Base-by-base conservation (phyloP, 2,329 filamentous ascomycete species). In the Sarocladiaceae sp. region DNA sequence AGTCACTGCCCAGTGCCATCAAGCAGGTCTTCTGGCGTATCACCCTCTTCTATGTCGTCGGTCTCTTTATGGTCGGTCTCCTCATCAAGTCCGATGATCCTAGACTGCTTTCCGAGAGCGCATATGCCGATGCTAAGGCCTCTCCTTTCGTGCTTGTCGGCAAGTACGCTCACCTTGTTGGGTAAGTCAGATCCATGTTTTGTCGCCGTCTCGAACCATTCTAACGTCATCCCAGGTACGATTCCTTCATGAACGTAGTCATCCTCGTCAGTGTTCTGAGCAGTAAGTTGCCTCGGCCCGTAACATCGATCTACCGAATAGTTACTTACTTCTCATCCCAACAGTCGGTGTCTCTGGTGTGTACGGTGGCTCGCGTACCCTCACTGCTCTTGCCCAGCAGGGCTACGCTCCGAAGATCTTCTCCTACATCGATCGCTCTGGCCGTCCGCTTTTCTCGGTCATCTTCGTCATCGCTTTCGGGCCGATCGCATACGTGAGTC, bases 1-100 rank as follows among this genome's bases (percentile, higher is more conserved):
- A 85, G 58, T 78, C 80, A 1, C 72, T 91, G 1, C 86, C 86
- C 1, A 82, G 78, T 20, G 86, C 86, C 9, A 78, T 88, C 58
- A 88, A 88, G 67, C 85, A 89, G 62, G 83, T 70, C 21, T 70
- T 69, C 55, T 70, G 67, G 67, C 66, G 67, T 58, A 68, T 70
- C 50, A 68, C 65, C 40, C 54, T 69, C 47, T 70, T 71, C 54
- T 71, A 70, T 52, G 58, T 71, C 48, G 52, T 71, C 2, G 66
- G 66, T 41, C 63, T 71, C 33, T 65, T 69, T 53, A 67, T 68
- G 42, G 61, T 70, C 49, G 67, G 68, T 43, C 61, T 71, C 6
- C 60, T 69, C n/a, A 55, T 70, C 45, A 55, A 59, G 35, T 62
- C 60, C 39, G 53, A 66, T 45, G 67, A 72, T 43, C 37, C 52